Evolutionary conservation across 352 stramenopile genomes (phyloP), one percentile per base, ranked within the genome.

Genomic region (Phytophthora sansomeana): DNA sequence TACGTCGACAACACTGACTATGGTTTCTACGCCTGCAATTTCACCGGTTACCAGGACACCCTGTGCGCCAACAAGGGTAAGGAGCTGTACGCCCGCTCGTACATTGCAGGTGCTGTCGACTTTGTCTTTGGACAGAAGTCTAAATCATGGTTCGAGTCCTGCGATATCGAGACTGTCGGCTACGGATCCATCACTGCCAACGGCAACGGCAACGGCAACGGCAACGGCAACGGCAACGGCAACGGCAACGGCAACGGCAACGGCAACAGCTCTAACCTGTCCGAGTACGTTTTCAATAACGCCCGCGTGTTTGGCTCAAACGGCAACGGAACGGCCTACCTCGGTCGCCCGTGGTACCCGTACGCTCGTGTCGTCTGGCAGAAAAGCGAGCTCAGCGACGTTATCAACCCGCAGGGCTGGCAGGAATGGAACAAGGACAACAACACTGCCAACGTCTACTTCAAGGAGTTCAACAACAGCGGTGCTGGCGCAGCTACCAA

Each of bases 381-480:
- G 35, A 64, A 64, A 44, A 57, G 56, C 19, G 26, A 57, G 11
- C 44, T 64, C 1, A 17, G 56, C 17, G 56, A 64, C n/a, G 35
- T 57, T 6, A 21, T 64, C 14, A 55, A 57, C 24, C 46, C 56
- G 24, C 10, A 64, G 16, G 56, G 56, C 0, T 64, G 56, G 56
- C 5, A 48, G 11, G 3, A 13, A 5, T 64, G 56, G 56, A 41
- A 64, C 56, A 49, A 57, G 7, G 10, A 43, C 21, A 51, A 46
- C 46, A 57, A 26, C 35, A 64, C 46, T 14, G 43, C 32, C 3
- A 57, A 57, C 17, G 56, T 64, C 35, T 64, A 64, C 44, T 64
- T 64, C 17, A 64, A 64, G 56, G 56, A 64, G 46, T 64, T 50
- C 35, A 64, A 57, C 56, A 64, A 64, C 46, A 6, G 32, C 13